Evolutionary conservation across 208 protist species (phyloP).

Genomic region (Vickermania spadyakhi): DNA sequence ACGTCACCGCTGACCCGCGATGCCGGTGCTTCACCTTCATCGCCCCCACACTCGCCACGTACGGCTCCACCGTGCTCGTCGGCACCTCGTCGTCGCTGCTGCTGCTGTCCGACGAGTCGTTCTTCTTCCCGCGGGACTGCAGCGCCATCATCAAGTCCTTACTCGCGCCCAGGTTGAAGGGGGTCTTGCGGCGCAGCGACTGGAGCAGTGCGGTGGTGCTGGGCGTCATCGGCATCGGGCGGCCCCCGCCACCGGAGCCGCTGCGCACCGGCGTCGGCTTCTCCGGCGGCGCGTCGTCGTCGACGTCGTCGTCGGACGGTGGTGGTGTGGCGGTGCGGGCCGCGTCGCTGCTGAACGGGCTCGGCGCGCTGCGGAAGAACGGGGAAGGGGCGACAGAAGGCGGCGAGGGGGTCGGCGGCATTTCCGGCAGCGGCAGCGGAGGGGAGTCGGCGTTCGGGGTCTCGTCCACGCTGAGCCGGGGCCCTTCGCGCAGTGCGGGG

Average conservation of each 20-base stretch:
- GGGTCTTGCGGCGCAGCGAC: background rate
- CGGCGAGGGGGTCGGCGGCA: background rate
- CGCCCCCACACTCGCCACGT: background rate
- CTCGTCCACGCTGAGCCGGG: background rate
- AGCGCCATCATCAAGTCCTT: background rate
- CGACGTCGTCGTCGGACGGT: background rate
- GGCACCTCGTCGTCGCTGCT: background rate
- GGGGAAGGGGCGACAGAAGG: background rate
- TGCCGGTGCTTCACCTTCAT: constrained; percentile 1
- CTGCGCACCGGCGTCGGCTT: background rate
- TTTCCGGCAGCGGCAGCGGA: background rate
- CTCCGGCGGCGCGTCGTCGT: background rate
- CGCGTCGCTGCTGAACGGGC: background rate
- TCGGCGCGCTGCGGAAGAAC: background rate
- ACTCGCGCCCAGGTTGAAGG: background rate
- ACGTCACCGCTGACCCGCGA: background rate
- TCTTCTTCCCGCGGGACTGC: background rate
- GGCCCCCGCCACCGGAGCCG: background rate
- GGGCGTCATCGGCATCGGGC: background rate
- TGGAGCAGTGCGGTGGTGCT: background rate
- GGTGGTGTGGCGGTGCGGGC: background rate
- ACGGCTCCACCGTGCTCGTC: background rate
- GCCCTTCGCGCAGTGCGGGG: background rate
- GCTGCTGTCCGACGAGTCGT: background rate
- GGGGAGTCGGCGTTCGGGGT: background rate